Conservation (phyloP, 1,284 basidiomycete genomes). For the Naganishia sp. region DNA sequence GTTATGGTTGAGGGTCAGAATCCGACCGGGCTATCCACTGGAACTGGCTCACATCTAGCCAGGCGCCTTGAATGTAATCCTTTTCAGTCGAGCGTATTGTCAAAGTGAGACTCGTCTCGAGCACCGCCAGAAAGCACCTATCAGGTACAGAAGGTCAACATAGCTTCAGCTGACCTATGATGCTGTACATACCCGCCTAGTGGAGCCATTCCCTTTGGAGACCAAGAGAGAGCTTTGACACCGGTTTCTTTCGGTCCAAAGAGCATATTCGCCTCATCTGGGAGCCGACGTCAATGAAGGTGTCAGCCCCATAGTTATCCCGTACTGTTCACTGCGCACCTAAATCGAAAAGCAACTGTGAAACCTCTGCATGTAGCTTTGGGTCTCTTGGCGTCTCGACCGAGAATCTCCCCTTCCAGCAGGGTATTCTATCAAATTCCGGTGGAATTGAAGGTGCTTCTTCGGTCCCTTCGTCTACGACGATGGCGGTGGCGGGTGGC, state of each 20-base stretch:
- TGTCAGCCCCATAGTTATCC: neutral
- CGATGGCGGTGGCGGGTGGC: constrained; percentile 8
- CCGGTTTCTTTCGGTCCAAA: constrained; percentile 25
- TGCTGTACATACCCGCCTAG: constrained; percentile 9
- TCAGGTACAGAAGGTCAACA: neutral
- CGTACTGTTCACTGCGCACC: neutral
- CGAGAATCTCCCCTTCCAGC: constrained; percentile 18
- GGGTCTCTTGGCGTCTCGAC: constrained; percentile 20
- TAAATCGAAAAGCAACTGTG: constrained; percentile 8
- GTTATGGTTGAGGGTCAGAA: too few species aligned
- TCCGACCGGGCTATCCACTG: neutral
- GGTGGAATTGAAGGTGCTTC: constrained; percentile 20
- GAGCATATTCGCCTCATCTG: constrained; percentile 20
- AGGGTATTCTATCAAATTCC: constrained; percentile 23
- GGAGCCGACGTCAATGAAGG: neutral
- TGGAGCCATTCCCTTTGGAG: constrained; percentile 16
- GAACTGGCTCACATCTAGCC: constrained; percentile 1
- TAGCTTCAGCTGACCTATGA: neutral
- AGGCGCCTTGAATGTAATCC: constrained; percentile 17
- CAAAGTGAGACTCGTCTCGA: constrained; percentile 19
- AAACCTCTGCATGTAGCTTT: constrained; percentile 4
- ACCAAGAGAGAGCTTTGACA: constrained; percentile 23
- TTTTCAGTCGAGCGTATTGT: constrained; percentile 17
- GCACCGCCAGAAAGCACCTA: constrained; percentile 16
- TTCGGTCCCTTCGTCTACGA: constrained; percentile 20